Evolutionary conservation across 225 moss, liverwort and hornwort genomes (phyloP).

Genomic region (Rhytidiadelphus loreus): DNA sequence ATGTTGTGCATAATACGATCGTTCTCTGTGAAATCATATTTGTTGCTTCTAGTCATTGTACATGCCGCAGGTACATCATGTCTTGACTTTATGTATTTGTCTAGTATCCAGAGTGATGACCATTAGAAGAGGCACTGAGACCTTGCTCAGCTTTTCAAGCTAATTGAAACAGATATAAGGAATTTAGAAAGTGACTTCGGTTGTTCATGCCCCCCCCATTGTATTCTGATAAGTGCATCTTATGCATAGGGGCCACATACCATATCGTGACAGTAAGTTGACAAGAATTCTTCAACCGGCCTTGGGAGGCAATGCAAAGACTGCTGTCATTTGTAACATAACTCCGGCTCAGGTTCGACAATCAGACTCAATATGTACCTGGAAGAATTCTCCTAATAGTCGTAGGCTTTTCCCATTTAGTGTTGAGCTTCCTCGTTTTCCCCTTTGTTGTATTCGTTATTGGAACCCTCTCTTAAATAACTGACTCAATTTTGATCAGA

Average conservation of each 20-base stretch:
- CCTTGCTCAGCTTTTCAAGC: neutral
- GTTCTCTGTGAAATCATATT: neutral
- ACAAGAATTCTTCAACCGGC: constrained; percentile 94
- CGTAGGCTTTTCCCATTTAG: neutral
- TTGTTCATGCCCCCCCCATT: neutral
- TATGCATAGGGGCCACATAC: constrained; percentile 71
- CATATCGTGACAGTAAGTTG: constrained; percentile 96
- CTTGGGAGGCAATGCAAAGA: constrained; percentile 91
- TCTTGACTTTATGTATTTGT: neutral
- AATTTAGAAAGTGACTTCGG: neutral
- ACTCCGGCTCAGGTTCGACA: constrained; percentile 77
- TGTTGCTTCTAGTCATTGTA: neutral
- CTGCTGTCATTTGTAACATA: constrained; percentile 86
- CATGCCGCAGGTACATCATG: neutral
- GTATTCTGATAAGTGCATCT: constrained; percentile 1
- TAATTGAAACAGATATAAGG: neutral
- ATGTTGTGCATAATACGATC: neutral
- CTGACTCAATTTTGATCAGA: constrained; percentile 32
- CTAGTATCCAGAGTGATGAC: neutral
- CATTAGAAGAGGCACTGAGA: neutral
- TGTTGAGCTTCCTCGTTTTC: neutral
- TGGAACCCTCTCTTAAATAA: neutral
- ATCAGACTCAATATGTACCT: neutral
- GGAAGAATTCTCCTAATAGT: neutral
- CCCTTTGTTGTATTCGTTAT: neutral